These are phyloP conservation scores for Plectosphaerella sp. DNA, from an alignment of 2,329 filamentous ascomycete species.

Conservation along the genomic window DNA sequence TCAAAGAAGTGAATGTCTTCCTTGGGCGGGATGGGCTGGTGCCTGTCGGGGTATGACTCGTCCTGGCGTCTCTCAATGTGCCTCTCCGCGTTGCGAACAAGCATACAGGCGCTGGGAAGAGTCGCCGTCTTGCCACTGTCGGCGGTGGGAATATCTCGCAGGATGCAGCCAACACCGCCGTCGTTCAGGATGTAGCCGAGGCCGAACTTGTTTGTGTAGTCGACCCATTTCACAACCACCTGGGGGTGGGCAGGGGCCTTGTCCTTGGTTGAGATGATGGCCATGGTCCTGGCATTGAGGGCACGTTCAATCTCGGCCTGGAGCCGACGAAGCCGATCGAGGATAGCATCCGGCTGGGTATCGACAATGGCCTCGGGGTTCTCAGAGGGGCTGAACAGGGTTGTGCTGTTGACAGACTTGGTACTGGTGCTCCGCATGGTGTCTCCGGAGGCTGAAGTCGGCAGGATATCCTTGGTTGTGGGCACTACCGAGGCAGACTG, in stretches of 20 bases:
- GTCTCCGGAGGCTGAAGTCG: background rate
- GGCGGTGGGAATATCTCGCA: conserved; percentile 50
- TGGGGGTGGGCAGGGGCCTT: conserved; percentile 52
- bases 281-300: conserved; percentile 59
- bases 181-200: conserved; percentile 81
- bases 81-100: conserved; percentile 66
- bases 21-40: conserved; percentile 61
- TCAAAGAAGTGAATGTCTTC: conserved; percentile 70
- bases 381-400: conserved; percentile 54
- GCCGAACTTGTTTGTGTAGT: conserved; percentile 84
- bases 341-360: conserved; percentile 53
- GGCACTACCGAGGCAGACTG: conserved; percentile 10
- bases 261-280: conserved; percentile 51
- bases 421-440: background rate
- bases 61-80: conserved; percentile 63
- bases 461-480: background rate
- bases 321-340: conserved; percentile 51
- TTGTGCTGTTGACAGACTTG: conserved; percentile 32
- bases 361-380: conserved; percentile 43
- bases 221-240: conserved; percentile 77
- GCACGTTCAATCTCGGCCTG: conserved; percentile 59
- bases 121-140: conserved; percentile 44
- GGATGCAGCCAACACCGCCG: conserved; percentile 71
- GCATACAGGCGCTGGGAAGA: conserved; percentile 66
- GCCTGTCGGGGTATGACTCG: conserved; percentile 47